These are phyloP conservation scores for Ustilago tritici DNA, from an alignment of 1,284 basidiomycete genomes.

Conservation along the genomic window DNA sequence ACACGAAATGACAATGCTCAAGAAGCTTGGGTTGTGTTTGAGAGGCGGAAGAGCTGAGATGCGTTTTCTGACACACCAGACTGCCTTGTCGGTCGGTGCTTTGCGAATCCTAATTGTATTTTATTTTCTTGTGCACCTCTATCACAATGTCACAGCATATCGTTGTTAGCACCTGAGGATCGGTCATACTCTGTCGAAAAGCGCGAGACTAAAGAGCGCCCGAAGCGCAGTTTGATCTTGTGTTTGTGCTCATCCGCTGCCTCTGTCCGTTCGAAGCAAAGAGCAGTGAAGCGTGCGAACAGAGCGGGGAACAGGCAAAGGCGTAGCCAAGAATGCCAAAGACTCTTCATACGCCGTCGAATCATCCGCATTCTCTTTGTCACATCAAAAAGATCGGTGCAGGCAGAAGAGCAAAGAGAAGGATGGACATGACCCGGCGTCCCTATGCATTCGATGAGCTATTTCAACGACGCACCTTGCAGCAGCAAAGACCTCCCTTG, in stretches of 20 bases:
- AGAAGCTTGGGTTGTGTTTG: not conserved
- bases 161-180: not conserved
- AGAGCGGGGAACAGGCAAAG: not conserved
- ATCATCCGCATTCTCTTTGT: not conserved
- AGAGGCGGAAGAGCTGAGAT: not conserved
- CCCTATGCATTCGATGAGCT: too few relatives aligned
- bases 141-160: not conserved
- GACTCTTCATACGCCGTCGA: not conserved
- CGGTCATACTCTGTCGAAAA: constrained; percentile 1
- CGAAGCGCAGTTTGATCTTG: not conserved
- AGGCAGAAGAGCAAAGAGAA: not conserved
- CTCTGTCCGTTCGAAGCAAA: not conserved
- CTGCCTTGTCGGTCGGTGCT: not conserved
- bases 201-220: not conserved
- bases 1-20: not conserved
- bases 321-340: not conserved
- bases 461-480: too few relatives aligned
- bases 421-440: not conserved
- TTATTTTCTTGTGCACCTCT: not conserved
- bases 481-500: too few relatives aligned
- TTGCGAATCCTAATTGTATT: not conserved
- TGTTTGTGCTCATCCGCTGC: too few relatives aligned
- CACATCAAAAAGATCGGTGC: not conserved
- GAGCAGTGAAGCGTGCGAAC: not conserved
- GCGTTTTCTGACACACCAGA: not conserved